Percentiles rank a stretch among this genome's conserved stretches.
These are phyloP conservation scores for Sclerotinia sclerotiorum DNA, from an alignment of 2,329 filamentous ascomycete species.

Conservation along the genomic window DNA sequence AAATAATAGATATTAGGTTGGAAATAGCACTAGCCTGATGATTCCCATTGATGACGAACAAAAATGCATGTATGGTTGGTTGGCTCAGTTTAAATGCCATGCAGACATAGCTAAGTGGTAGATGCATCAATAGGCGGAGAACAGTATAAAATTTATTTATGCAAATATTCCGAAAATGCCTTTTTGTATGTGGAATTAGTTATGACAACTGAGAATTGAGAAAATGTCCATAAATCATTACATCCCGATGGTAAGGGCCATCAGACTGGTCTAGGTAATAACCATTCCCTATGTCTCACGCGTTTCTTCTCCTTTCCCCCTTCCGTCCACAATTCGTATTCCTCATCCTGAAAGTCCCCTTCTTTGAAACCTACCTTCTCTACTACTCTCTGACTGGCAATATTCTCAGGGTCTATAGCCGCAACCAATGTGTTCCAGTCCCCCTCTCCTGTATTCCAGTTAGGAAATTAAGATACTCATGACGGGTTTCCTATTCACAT, in stretches of 20 bases:
- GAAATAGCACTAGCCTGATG: not conserved
- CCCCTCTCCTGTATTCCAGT: constrained; percentile 11
- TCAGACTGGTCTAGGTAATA: not conserved
- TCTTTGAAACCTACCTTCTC: constrained; percentile 31
- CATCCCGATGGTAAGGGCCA: not conserved
- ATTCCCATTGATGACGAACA: not conserved
- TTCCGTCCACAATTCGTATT: constrained; percentile 1
- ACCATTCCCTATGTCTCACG: constrained; percentile 18
- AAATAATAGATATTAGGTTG: too few relatives aligned
- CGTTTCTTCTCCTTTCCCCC: not conserved
- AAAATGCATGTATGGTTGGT: not conserved
- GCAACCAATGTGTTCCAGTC: constrained; percentile 23
- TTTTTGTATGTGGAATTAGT: not conserved
- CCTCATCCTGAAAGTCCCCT: constrained; percentile 24
- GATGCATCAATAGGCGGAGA: not conserved
- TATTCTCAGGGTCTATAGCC: constrained; percentile 30
- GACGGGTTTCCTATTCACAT: not conserved
- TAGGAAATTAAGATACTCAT: not conserved
- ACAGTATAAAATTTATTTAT: not conserved
- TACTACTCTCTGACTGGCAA: constrained; percentile 30
- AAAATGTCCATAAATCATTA: not conserved
- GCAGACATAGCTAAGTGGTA: too few relatives aligned
- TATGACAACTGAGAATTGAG: not conserved
- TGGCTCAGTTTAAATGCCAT: not conserved
- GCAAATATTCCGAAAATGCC: not conserved